These are phyloP conservation scores for Globisporangium polare DNA, from an alignment of 352 stramenopile genomes.

Conservation along the genomic window DNA sequence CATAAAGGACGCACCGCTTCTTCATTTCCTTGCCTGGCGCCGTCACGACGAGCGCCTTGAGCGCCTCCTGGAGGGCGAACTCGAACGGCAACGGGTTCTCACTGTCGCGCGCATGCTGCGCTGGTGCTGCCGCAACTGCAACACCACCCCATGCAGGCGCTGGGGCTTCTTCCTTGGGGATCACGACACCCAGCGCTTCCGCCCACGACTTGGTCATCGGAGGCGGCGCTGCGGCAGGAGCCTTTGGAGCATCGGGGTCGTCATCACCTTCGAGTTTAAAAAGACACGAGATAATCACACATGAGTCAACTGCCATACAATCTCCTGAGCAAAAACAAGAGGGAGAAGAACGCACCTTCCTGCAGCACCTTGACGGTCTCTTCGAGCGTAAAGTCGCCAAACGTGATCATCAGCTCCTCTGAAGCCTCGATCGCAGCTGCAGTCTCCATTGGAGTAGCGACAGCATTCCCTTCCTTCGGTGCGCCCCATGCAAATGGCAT, in stretches of 20 bases:
- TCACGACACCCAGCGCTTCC: slow-evolving; percentile 39
- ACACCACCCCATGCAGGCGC: slow-evolving; percentile 32
- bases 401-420: slow-evolving; percentile 46
- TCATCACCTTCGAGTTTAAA: neutral
- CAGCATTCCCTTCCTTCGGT: neutral
- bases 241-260: neutral
- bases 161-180: slow-evolving; percentile 12
- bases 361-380: slow-evolving; percentile 49
- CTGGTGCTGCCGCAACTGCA: slow-evolving; percentile 5
- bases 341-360: slow-evolving; percentile 27
- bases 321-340: slow-evolving; percentile 17
- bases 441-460: neutral
- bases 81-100: slow-evolving; percentile 46
- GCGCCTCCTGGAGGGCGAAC: slow-evolving; percentile 58
- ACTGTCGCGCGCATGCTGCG: slow-evolving; percentile 2
- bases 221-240: slow-evolving; percentile 1
- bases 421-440: neutral
- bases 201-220: slow-evolving; percentile 57
- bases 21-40: slow-evolving; percentile 78
- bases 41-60: slow-evolving; percentile 48
- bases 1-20: slow-evolving; percentile 40
- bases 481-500: neutral
- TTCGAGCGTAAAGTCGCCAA: slow-evolving; percentile 77
- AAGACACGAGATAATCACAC: neutral
- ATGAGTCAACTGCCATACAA: too few relatives aligned